Percentiles rank a stretch among this genome's conserved stretches.
These are phyloP conservation scores for Candida wancherniae DNA, from an alignment of 805 yeast species.

Conservation along the genomic window DNA sequence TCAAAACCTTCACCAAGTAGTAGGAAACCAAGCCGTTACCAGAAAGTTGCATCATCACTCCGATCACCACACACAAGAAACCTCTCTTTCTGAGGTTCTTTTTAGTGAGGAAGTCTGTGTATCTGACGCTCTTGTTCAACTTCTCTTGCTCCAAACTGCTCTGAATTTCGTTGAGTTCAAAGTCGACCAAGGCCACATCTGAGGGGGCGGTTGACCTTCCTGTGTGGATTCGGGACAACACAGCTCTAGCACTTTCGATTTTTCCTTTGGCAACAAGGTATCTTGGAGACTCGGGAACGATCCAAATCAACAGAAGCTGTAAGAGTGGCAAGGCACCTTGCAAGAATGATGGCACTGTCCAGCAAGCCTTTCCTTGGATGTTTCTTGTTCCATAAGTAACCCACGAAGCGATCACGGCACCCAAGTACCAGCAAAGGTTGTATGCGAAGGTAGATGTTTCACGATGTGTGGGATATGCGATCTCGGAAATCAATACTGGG, in stretches of 20 bases:
- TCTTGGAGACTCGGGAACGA: constrained; percentile 49
- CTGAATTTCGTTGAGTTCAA: constrained; percentile 22
- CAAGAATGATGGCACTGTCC: constrained; percentile 53
- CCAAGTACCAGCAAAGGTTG: constrained; percentile 50
- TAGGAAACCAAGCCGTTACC: constrained; percentile 52
- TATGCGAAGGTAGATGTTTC: constrained; percentile 34
- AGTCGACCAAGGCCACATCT: constrained; percentile 16
- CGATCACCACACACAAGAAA: constrained; percentile 28
- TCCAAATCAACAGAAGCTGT: constrained; percentile 23
- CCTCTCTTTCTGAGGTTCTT: constrained; percentile 41
- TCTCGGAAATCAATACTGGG: constrained; percentile 48
- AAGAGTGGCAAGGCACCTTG: constrained; percentile 46
- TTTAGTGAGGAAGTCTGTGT: constrained; percentile 35
- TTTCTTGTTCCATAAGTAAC: constrained; percentile 43
- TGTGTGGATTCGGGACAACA: constrained; percentile 39
- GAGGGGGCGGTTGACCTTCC: constrained; percentile 29
- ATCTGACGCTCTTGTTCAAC: constrained; percentile 26
- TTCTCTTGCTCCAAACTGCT: constrained; percentile 36
- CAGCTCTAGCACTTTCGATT: constrained; percentile 37
- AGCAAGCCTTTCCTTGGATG: constrained; percentile 24
- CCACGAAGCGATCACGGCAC: constrained; percentile 52
- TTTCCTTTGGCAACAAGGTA: constrained; percentile 38
- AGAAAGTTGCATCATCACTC: constrained; percentile 40
- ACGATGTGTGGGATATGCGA: constrained; percentile 42
- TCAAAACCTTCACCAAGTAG: constrained; percentile 46